Evolutionary conservation across 2,329 filamentous ascomycete genomes (phyloP).

Genomic region (Xylaria sp.): DNA sequence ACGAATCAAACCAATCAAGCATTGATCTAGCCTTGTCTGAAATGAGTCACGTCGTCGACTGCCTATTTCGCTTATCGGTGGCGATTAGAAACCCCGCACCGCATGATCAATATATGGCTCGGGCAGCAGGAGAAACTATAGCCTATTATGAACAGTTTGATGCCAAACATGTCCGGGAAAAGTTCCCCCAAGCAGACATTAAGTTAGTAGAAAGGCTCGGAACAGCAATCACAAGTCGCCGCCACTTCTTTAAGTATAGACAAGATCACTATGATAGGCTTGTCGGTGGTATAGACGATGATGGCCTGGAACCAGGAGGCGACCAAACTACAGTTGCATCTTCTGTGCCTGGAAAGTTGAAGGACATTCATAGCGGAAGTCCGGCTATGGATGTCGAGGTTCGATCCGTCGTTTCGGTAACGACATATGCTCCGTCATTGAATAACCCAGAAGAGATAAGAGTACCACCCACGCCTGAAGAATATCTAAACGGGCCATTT

Average conservation of each 20-base stretch:
- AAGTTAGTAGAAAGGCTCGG: constrained; percentile 1
- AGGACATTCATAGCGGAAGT: neutral
- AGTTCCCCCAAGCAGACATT: neutral
- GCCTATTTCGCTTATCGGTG: constrained; percentile 7
- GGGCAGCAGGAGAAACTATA: neutral
- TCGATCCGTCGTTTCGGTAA: neutral
- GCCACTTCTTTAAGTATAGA: constrained; percentile 3
- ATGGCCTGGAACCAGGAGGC: neutral
- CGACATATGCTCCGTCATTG: neutral
- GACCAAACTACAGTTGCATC: constrained; percentile 4
- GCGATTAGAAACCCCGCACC: constrained; percentile 1
- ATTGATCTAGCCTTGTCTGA: neutral
- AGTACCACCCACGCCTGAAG: neutral
- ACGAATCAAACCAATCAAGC: neutral
- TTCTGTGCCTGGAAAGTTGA: neutral
- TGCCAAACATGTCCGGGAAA: constrained; percentile 2
- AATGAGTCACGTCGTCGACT: constrained; percentile 3
- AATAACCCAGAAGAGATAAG: neutral
- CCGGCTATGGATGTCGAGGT: neutral
- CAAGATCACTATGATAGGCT: neutral
- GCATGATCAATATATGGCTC: constrained; percentile 2
- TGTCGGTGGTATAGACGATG: neutral
- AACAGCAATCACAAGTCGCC: neutral
- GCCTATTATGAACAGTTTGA: neutral
- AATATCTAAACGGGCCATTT: neutral